Evolutionary conservation across 2,329 filamentous ascomycete genomes (phyloP), one percentile per base, ranked within the genome.

Genomic region (Colletotrichum siamense): DNA sequence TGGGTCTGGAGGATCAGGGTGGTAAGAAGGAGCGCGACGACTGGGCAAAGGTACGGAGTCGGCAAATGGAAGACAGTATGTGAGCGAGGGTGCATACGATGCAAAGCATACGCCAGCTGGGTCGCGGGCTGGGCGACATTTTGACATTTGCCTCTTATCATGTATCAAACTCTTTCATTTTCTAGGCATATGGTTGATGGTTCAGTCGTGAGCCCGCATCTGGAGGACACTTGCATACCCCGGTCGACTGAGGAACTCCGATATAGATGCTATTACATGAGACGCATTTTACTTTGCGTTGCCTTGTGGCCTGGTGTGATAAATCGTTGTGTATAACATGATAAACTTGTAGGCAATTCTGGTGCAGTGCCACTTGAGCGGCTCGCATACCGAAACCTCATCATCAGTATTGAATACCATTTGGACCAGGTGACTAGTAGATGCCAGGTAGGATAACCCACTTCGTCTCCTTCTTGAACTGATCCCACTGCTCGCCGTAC

Each of bases 31-130:
- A 95, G 81, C 89, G 87, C 79, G 92, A 94, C 72, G 89, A 88
- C 78, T 95, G 92, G 92, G 86, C 88, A 76, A 93, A 91, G 86
- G 89, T 91, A 32, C 89, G 93, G 80, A 94, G 92, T 81, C 87
- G 89, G 79, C 94, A 94, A 88, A 90, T 93, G 86, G 93, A 94
- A 81, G 92, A 93, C 80, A 92, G 89, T 77, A 92, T 92, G 91
- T 93, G 81, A 86, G 70, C 74, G 59, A 52, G 34, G 76, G 22
- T 18, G 15, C 16, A 55, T n/a, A 44, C 30, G 18, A 65, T 8
- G 15, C 57, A 10, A 26, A 44, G 59, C 59, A 65, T 73, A 36
- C 12, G 18, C 49, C 59, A 65, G 64, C 34, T 18, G 39, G 64
- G 6, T 49, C 18, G 57, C 59, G 70, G 44, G 57, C 22, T 52